Base-by-base conservation (phyloP, 2,329 filamentous ascomycete genomes). In the Aspergillus spinulosporus region DNA sequence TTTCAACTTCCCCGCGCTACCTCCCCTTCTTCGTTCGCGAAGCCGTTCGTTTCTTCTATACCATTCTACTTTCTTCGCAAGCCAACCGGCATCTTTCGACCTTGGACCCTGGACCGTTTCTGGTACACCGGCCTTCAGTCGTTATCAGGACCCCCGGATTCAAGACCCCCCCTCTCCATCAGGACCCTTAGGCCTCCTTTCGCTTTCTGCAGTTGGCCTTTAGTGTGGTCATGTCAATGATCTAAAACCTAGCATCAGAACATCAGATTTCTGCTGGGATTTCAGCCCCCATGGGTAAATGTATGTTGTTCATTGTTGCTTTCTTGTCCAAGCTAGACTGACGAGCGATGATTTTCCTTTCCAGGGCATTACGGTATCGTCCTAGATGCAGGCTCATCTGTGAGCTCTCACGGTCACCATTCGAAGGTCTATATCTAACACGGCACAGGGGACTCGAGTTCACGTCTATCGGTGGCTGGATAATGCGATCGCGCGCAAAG, bases 391-490 rank as follows among this genome's bases (percentile, higher is more conserved):
- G 94, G 94, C 66, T 97, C 94, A 74, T 97, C 94, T 68, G 83
- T 84, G 76, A 62, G 79, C 73, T 54, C 34, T 11, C 44, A 12
- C 4, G n/a, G 36, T 28, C 32, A 39, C 34, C 12, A 39, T 47
- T 12, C 12, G 12, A 8, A 14, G n/a, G 7, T 39, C 31, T 14
- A 7, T 37, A 31, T 55, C 52, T 56, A 59, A 52, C 46, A 12
- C 49, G 59, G 40, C 7, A 46, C 37, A 83, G 74, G 93, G 94
- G 72, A 97, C 93, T 68, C 89, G 94, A 72, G 83, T 96, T 61
- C 91, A 99, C 74, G 85, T 99, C 56, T 99, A 99, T 77, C 85
- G 87, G 75, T 99, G 94, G 94, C 84, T 92, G 68, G 88, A 95
- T 69, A 86, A 87, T 62, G 79, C 84, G 39, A 82, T 82, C 64